phyloP scores from a whole-genome alignment of 2,329 filamentous ascomycete genomes.

The Xylariaceae sp. region DNA sequence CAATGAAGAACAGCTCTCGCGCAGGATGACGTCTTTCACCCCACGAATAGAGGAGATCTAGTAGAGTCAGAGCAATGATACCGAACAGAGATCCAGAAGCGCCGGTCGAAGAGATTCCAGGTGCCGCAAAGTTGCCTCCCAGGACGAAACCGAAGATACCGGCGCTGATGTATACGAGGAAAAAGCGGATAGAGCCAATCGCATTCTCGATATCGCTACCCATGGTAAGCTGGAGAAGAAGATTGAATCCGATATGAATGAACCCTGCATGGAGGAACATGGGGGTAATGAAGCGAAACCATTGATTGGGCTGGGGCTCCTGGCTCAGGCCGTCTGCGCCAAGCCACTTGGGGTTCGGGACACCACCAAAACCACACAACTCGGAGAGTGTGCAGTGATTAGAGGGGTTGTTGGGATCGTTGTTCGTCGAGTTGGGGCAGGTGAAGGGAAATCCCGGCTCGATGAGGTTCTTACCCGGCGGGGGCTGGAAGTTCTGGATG shows the following conservation, averaged over 20 bases:
- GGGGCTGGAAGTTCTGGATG: conserved; percentile 47
- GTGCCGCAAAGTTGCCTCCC: conserved; percentile 85
- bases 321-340: conserved; percentile 38
- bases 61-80: conserved; percentile 77
- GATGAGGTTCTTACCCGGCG: conserved; percentile 15
- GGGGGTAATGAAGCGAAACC: conserved; percentile 92
- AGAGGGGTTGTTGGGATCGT: conserved; percentile 41
- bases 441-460: conserved; percentile 55
- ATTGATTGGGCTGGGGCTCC: conserved; percentile 73
- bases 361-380: conserved; percentile 77
- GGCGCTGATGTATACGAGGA: conserved; percentile 80
- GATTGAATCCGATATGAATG: conserved; percentile 93
- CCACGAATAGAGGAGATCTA: conserved; percentile 94
- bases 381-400: conserved; percentile 68
- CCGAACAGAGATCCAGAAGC: conserved; percentile 90
- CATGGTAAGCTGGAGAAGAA: conserved; percentile 84
- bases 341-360: conserved; percentile 62
- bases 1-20: conserved; percentile 81
- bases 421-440: conserved; percentile 73
- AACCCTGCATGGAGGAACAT: conserved; percentile 94
- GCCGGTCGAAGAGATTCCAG: conserved; percentile 76
- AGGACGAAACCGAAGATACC: conserved; percentile 96
- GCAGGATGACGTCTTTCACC: conserved; percentile 67
- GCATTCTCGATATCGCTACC: conserved; percentile 87
- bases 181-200: conserved; percentile 83